phyloP scores from a whole-genome alignment of 768 basidiomycete species.

The Suillus paluster region DNA sequence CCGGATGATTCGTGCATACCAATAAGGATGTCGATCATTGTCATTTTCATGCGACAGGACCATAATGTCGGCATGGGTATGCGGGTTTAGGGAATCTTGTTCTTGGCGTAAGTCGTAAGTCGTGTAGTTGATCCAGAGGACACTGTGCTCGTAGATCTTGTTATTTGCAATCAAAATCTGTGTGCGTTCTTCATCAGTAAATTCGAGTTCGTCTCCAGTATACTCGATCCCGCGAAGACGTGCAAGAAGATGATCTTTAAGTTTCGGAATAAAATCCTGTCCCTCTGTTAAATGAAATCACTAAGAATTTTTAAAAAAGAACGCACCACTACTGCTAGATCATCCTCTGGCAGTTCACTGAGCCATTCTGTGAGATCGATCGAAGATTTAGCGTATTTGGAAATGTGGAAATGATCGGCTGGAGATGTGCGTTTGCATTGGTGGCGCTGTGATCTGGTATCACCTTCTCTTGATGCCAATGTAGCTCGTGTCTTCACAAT shows the following conservation, averaged over 20 bases:
- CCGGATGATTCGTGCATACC: too few relatives aligned
- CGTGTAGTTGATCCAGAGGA: slow-evolving; percentile 36
- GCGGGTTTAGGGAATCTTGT: slow-evolving; percentile 34
- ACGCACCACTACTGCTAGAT: slow-evolving; percentile 29
- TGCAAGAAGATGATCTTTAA: slow-evolving; percentile 16
- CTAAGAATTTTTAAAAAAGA: not conserved
- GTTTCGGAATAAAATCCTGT: slow-evolving; percentile 35
- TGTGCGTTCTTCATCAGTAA: slow-evolving; percentile 24
- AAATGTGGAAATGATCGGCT: slow-evolving; percentile 36
- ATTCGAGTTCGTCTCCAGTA: slow-evolving; percentile 19
- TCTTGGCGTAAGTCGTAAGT: slow-evolving; percentile 31
- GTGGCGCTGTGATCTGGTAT: not conserved
- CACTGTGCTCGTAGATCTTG: slow-evolving; percentile 37
- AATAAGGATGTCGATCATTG: too few relatives aligned
- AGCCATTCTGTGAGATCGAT: slow-evolving; percentile 16
- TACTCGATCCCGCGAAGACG: slow-evolving; percentile 7
- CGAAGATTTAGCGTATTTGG: slow-evolving; percentile 12
- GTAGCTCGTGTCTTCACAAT: slow-evolving; percentile 7
- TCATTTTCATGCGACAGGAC: too few relatives aligned
- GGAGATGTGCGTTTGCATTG: slow-evolving; percentile 14
- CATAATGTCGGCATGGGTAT: slow-evolving; percentile 34
- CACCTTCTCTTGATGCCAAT: slow-evolving; percentile 4
- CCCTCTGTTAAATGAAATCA: slow-evolving; percentile 30
- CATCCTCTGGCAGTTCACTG: slow-evolving; percentile 11
- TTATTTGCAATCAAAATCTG: slow-evolving; percentile 29